phyloP scores from a whole-genome alignment of 2,329 filamentous ascomycete species.

The Penicillium oxalicum region DNA sequence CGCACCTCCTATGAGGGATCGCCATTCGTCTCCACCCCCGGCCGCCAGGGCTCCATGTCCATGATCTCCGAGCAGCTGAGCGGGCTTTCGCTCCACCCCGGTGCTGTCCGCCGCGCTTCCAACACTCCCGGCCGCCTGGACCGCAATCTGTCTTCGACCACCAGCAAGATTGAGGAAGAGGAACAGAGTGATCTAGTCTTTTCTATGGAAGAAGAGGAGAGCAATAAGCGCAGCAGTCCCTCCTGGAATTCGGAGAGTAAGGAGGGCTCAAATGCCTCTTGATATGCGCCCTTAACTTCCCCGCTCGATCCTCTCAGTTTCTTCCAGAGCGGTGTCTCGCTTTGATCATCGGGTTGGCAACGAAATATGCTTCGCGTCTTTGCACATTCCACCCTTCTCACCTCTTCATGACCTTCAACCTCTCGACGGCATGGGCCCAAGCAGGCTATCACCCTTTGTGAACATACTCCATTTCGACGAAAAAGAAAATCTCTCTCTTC shows the following conservation, averaged over 20 bases:
- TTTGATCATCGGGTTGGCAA: slow-evolving; percentile 6
- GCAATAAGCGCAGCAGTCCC: slow-evolving; percentile 36
- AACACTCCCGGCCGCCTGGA: slow-evolving; percentile 35
- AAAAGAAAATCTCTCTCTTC: neutral
- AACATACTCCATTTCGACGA: slow-evolving; percentile 15
- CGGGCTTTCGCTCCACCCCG: slow-evolving; percentile 40
- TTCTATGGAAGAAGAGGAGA: slow-evolving; percentile 48
- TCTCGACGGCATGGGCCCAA: slow-evolving; percentile 12
- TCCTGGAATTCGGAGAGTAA: slow-evolving; percentile 32
- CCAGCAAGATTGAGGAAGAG: slow-evolving; percentile 44
- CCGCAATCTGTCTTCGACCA: slow-evolving; percentile 42
- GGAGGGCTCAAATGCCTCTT: slow-evolving; percentile 25
- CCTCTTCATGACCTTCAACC: no score
- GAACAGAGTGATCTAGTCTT: slow-evolving; percentile 44
- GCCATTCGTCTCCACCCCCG: slow-evolving; percentile 50
- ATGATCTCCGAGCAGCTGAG: slow-evolving; percentile 56
- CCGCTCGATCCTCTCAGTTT: neutral
- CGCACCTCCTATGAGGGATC: slow-evolving; percentile 45
- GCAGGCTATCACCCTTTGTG: slow-evolving; percentile 5
- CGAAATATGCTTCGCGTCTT: no score
- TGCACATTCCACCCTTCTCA: no score
- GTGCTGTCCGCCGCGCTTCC: slow-evolving; percentile 34
- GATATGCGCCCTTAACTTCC: slow-evolving; percentile 3
- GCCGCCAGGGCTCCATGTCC: slow-evolving; percentile 53
- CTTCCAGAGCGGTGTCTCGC: neutral